Percentiles rank a stretch among this genome's conserved stretches.
These are phyloP conservation scores for Botrytis cinerea DNA, from an alignment of 2,329 filamentous ascomycete species.

Conservation along the genomic window DNA sequence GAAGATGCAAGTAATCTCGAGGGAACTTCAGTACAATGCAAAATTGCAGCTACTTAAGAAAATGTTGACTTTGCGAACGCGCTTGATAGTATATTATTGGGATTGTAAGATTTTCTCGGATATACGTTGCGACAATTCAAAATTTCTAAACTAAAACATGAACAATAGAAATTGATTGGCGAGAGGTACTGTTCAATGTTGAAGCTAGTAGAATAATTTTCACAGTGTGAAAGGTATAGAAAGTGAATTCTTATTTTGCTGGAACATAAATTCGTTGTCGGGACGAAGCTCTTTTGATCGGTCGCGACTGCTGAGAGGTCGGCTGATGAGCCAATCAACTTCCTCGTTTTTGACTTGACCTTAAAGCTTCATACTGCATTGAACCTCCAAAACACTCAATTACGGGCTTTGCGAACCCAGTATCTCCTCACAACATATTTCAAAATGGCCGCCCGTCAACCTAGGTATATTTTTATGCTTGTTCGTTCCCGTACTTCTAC, in stretches of 20 bases:
- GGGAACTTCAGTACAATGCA: not conserved
- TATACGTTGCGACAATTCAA: constrained; percentile 1
- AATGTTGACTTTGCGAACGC: constrained; percentile 20
- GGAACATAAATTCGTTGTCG: constrained; percentile 22
- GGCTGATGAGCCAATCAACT: constrained; percentile 36
- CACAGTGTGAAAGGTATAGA: not conserved
- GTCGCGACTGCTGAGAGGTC: constrained; percentile 26
- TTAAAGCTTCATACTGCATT: constrained; percentile 34
- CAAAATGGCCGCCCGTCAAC: constrained; percentile 40
- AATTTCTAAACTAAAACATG: not conserved
- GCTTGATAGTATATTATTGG: constrained; percentile 16
- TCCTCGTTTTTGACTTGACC: constrained; percentile 38
- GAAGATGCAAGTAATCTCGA: constrained; percentile 9
- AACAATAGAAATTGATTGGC: not conserved
- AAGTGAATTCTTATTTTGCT: constrained; percentile 16
- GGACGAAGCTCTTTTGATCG: constrained; percentile 28
- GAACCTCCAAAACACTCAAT: constrained; percentile 41
- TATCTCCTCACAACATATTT: constrained; percentile 26
- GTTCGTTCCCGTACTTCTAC: not conserved
- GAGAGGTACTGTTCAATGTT: not conserved
- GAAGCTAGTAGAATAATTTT: constrained; percentile 5
- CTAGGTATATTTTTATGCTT: constrained; percentile 31
- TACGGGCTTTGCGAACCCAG: constrained; percentile 38
- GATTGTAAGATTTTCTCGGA: not conserved
- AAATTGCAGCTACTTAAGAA: constrained; percentile 17